These are phyloP conservation scores for Daldinia sp. DNA, from an alignment of 2,329 filamentous ascomycete species.

Conservation along the genomic window DNA sequence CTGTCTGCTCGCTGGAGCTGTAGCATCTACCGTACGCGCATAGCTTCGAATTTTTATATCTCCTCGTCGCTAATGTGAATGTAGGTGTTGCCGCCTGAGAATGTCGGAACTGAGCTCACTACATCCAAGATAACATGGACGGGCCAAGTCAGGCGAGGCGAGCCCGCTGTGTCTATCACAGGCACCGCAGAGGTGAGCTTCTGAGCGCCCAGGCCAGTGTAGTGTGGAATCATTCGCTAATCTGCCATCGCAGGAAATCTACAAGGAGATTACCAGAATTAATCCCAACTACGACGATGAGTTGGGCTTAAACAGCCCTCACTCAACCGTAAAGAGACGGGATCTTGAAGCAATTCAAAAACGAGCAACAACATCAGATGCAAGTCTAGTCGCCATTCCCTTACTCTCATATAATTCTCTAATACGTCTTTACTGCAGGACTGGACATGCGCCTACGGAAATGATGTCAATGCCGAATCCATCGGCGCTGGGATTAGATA, in stretches of 20 bases:
- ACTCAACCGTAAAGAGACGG: slow-evolving; percentile 20
- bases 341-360: slow-evolving; percentile 23
- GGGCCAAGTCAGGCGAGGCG: slow-evolving; percentile 29
- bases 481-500: slow-evolving; percentile 31
- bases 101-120: slow-evolving; percentile 2
- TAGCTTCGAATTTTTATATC: neutral
- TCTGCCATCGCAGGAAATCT: slow-evolving; percentile 30
- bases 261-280: slow-evolving; percentile 26
- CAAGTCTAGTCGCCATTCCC: slow-evolving; percentile 6
- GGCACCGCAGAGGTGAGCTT: slow-evolving; percentile 35
- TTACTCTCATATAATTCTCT: neutral
- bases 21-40: slow-evolving; percentile 22
- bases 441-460: slow-evolving; percentile 35
- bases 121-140: slow-evolving; percentile 35
- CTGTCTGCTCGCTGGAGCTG: slow-evolving; percentile 18
- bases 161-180: slow-evolving; percentile 24
- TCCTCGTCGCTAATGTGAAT: slow-evolving; percentile 14
- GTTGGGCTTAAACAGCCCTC: slow-evolving; percentile 29
- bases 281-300: slow-evolving; percentile 38
- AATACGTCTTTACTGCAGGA: slow-evolving; percentile 16
- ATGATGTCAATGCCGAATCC: slow-evolving; percentile 29
- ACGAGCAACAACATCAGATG: slow-evolving; percentile 35
- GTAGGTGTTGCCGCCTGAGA: slow-evolving; percentile 30
- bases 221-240: neutral
- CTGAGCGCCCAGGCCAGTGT: neutral